A percentile compares a stretch with the other conserved stretches of the same genome.
phyloP scores from a whole-genome alignment of 495 filamentous ascomycete species.

The Annulohypoxylon stygium region DNA sequence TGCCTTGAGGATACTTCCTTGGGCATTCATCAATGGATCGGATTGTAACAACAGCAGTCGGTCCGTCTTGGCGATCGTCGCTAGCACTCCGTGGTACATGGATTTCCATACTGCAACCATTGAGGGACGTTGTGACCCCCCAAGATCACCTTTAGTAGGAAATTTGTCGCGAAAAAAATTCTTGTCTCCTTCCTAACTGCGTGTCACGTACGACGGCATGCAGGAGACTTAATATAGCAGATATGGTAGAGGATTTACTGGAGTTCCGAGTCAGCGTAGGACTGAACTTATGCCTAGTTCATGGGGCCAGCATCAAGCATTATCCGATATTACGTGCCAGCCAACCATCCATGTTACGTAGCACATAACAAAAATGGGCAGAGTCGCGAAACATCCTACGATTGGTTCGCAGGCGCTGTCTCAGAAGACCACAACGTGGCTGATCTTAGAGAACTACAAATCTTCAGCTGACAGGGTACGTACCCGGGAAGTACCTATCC shows the following conservation, averaged over 20 bases:
- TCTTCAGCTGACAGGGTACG: background rate
- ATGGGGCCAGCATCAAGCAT: background rate
- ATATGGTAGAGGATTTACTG: slow-evolving; percentile 20
- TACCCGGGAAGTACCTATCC: background rate
- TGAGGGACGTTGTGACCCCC: background rate
- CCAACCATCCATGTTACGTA: slow-evolving; percentile 25
- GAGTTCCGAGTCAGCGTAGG: slow-evolving; percentile 9
- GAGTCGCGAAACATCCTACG: slow-evolving; percentile 15
- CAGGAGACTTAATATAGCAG: background rate
- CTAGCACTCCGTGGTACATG: background rate
- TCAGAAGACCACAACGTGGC: slow-evolving; percentile 22
- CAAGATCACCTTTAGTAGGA: background rate
- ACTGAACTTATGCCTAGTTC: slow-evolving; percentile 3
- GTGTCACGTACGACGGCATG: slow-evolving; percentile 12
- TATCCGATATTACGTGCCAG: slow-evolving; percentile 21
- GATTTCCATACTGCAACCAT: slow-evolving; percentile 7
- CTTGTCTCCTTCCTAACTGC: slow-evolving; percentile 28
- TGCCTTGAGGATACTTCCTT: background rate
- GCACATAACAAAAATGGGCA: slow-evolving; percentile 17
- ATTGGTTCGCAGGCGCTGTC: slow-evolving; percentile 16
- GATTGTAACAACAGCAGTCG: slow-evolving; percentile 29
- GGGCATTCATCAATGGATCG: background rate
- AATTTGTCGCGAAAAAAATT: slow-evolving; percentile 16
- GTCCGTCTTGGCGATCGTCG: slow-evolving; percentile 36
- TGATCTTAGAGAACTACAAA: background rate